Conservation (phyloP, 257 asterid species). For the Capsicum chinense region DNA sequence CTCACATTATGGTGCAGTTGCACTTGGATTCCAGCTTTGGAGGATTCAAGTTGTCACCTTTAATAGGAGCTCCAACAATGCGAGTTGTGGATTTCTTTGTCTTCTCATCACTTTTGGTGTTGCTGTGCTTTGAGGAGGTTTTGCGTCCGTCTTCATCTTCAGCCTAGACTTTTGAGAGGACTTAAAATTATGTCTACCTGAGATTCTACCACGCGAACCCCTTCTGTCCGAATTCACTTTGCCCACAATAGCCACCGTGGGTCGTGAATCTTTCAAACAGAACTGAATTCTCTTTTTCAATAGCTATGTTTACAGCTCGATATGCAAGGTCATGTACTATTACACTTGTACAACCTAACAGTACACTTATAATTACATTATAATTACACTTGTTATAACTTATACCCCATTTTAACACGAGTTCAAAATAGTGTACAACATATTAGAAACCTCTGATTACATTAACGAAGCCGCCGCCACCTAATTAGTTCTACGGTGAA, state of each 20-base stretch:
- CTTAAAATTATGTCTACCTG: slow-evolving; percentile 56
- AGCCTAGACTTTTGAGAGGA: slow-evolving; percentile 67
- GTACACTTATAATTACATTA: no score
- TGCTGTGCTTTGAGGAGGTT: slow-evolving; percentile 42
- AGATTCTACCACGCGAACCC: slow-evolving; percentile 55
- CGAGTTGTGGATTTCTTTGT: slow-evolving; percentile 41
- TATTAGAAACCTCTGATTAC: no score
- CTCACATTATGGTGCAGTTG: slow-evolving; percentile 87
- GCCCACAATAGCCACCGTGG: slow-evolving; percentile 50
- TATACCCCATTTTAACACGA: no score
- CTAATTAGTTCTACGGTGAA: no score
- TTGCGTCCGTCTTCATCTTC: slow-evolving; percentile 54
- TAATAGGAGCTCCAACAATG: slow-evolving; percentile 59
- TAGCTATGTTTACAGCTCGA: slow-evolving; percentile 82
- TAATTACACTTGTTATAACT: no score
- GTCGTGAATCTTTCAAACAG: slow-evolving; percentile 52
- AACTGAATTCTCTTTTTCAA: slow-evolving; percentile 57
- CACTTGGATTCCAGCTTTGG: slow-evolving; percentile 94
- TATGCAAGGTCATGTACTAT: slow-evolving; percentile 84
- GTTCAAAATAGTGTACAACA: no score
- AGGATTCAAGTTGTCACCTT: slow-evolving; percentile 60
- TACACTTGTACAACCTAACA: no score
- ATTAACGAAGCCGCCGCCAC: no score
- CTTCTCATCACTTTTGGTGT: slow-evolving; percentile 45
- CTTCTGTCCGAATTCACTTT: slow-evolving; percentile 58